Percentiles rank a stretch among this genome's conserved stretches.
Evolutionary conservation across 2,329 filamentous ascomycete species (phyloP).

Genomic region (Pseudogymnoascus sp.): DNA sequence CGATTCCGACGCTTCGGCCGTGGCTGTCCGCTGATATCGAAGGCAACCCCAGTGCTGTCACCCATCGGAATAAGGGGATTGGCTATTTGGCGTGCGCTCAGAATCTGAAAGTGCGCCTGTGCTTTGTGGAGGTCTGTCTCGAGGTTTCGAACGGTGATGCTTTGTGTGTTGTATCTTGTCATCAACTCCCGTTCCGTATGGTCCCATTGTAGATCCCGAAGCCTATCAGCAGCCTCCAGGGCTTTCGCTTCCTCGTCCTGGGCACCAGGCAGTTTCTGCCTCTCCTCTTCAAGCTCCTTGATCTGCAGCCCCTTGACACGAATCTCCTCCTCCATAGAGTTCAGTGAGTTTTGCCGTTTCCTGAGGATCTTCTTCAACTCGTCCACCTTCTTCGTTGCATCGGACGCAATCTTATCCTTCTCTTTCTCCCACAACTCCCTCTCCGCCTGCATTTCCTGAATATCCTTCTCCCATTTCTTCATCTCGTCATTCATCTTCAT

Average conservation of each 20-base stretch:
- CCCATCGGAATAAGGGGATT: constrained; percentile 26
- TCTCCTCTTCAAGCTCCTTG: constrained; percentile 64
- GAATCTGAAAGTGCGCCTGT: constrained; percentile 13
- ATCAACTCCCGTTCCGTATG: constrained; percentile 20
- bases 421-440: constrained; percentile 47
- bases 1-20: constrained; percentile 32
- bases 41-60: constrained; percentile 28
- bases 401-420: constrained; percentile 41
- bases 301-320: constrained; percentile 63
- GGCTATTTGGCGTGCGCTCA: constrained; percentile 20
- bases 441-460: constrained; percentile 50
- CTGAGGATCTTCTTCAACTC: constrained; percentile 48
- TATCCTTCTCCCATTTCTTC: constrained; percentile 57
- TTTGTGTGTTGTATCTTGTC: constrained; percentile 18
- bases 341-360: constrained; percentile 50
- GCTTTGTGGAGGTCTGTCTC: constrained; percentile 18
- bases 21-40: constrained; percentile 23
- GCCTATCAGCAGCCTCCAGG: constrained; percentile 22
- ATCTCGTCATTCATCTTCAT: constrained; percentile 64
- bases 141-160: constrained; percentile 21
- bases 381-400: constrained; percentile 43
- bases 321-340: constrained; percentile 59
- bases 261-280: constrained; percentile 54
- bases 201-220: constrained; percentile 28
- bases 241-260: constrained; percentile 40